Evolutionary conservation across 202 grass and related monocot genomes (phyloP), one percentile per base, ranked within the genome.

Genomic region (Setaria italica): DNA sequence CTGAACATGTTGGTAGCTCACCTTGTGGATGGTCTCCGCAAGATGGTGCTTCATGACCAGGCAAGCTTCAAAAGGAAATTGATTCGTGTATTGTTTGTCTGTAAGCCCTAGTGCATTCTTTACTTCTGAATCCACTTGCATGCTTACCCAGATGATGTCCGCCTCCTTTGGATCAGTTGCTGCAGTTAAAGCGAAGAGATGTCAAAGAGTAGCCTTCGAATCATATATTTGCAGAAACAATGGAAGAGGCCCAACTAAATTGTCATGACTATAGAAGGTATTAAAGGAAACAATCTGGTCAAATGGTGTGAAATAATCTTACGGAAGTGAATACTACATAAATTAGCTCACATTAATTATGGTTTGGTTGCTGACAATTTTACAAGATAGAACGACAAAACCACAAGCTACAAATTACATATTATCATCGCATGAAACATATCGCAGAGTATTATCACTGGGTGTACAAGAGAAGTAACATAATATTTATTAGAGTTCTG

Each of bases 1-100:
- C 77, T 64, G 70, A 82, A 85, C 45, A 39, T 32, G 59, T 60
- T 9, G 82, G 53, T 64, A 41, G 32, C 80, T 67, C 19, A 95
- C 96, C 96, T 92, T 94, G 25, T 89, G 87, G 79, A 98, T 91
- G 13, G 93, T 98, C 67, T 95, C 93, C 1, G 93, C 96, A 41
- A 95, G 80, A 80, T 95, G 90, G 67, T 98, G 96, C 72, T 98
- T 98, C 96, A 98, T 98, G 77, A 98, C 93, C 60, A 98, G 81
- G 79, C 96, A 98, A 80, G 93, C 96, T 85, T 98, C 96, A 67
- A 91, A 98, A 82, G 96, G 96, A 81, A 98, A 95, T 77, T 98
- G 96, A 78, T 98, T 98, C 72, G 70, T 94, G 81, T 94, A 95
- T 51, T 98, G 96, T 68, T 88, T 33, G 56, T 98, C 93, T 39